Evolutionary conservation across 1,284 basidiomycete species (phyloP).

Genomic region (Ustilago cynodontis): DNA sequence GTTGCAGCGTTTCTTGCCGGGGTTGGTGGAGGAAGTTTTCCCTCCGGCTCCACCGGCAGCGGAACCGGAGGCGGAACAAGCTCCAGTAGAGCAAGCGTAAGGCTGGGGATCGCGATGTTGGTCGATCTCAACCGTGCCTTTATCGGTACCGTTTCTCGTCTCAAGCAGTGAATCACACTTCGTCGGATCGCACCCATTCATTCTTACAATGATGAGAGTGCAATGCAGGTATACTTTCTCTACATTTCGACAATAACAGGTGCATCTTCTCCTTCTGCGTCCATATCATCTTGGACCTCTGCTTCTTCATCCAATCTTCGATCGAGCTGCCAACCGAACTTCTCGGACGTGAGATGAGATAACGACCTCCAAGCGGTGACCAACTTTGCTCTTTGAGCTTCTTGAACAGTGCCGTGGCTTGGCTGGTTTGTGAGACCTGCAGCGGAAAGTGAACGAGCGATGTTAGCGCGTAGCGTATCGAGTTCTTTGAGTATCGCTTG

Average conservation of each 20-base stretch:
- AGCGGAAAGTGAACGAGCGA: slow-evolving; percentile 31
- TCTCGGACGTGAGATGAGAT: slow-evolving; percentile 12
- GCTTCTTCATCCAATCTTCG: slow-evolving; percentile 40
- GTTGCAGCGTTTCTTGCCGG: slow-evolving; percentile 56
- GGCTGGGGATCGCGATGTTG: too few species aligned
- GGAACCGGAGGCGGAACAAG: background rate
- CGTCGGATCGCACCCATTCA: too few species aligned
- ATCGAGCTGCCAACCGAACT: slow-evolving; percentile 45
- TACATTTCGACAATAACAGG: slow-evolving; percentile 43
- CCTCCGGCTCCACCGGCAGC: background rate
- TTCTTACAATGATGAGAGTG: too few species aligned
- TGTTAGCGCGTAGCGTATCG: slow-evolving; percentile 26
- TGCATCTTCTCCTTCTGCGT: slow-evolving; percentile 51
- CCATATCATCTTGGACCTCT: slow-evolving; percentile 39
- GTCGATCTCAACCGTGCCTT: too few species aligned
- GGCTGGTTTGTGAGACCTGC: too few species aligned
- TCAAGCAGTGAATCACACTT: too few species aligned
- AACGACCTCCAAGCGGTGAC: slow-evolving; percentile 38
- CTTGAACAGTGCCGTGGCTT: too few species aligned
- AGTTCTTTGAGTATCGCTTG: slow-evolving; percentile 18
- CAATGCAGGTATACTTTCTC: too few species aligned
- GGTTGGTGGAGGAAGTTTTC: slow-evolving; percentile 58
- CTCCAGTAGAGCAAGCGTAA: background rate
- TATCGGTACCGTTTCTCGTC: too few species aligned
- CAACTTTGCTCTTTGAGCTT: slow-evolving; percentile 10